These are phyloP conservation scores for Aurantiochytrium sp. DNA, from an alignment of 108 stramenopile genomes.

Conservation along the genomic window DNA sequence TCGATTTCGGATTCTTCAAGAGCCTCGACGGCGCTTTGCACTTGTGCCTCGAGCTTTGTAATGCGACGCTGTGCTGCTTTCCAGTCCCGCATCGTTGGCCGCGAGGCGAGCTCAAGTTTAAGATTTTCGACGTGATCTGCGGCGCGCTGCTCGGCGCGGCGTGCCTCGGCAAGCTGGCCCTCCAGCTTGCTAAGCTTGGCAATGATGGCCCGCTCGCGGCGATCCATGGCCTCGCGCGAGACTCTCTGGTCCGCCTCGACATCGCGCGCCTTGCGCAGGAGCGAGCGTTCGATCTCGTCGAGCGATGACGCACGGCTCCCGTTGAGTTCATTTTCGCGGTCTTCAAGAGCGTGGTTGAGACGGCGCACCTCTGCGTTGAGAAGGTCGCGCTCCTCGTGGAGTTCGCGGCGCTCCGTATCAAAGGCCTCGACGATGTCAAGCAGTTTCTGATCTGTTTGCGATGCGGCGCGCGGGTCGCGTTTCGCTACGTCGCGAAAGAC, in stretches of 20 bases:
- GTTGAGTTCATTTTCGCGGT: background rate
- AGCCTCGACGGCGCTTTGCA: conserved; percentile 24
- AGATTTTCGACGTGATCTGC: conserved; percentile 17
- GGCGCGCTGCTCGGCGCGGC: background rate
- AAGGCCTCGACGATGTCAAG: conserved; percentile 16
- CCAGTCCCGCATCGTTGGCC: conserved; percentile 26
- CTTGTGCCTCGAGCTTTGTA: conserved; percentile 22
- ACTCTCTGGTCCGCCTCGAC: background rate
- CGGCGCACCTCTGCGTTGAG: background rate
- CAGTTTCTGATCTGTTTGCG: conserved; percentile 9
- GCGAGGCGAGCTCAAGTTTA: background rate
- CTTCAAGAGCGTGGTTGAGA: background rate
- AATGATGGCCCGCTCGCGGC: background rate
- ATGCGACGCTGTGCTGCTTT: conserved; percentile 22
- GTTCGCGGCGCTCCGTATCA: conserved; percentile 1
- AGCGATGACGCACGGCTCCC: background rate
- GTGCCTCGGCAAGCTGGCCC: background rate
- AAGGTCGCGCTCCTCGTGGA: background rate
- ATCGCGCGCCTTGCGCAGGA: background rate
- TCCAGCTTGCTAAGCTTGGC: conserved; percentile 20
- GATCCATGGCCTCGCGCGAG: background rate
- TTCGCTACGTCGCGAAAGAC: background rate
- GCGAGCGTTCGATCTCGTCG: background rate
- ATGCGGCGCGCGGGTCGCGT: background rate
- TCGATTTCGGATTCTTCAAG: conserved; percentile 1